Evolutionary conservation across 495 filamentous ascomycete genomes (phyloP), one percentile per base, ranked within the genome.

Genomic region (Clavariopsis aquatica): DNA sequence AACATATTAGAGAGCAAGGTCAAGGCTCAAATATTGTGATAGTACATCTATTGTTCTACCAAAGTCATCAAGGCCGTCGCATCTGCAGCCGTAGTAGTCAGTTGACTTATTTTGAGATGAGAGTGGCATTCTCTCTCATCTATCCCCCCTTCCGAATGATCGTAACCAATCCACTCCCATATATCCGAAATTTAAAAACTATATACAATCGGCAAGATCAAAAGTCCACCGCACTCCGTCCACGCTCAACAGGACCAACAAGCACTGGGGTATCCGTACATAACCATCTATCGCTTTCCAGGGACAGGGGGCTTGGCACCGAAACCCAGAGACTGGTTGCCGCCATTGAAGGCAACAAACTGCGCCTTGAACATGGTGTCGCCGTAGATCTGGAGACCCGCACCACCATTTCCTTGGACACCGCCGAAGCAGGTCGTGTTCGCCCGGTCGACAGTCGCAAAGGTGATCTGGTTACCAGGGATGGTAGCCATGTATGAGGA

Each of bases 331-430:
- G 76, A 75, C 70, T 77, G 79, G 64, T 85, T 84, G 6, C 85
- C 85, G 8, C 76, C 82, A 72, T 95, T 87, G 68, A 93, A 93
- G 19, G 88, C 88, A 22, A 90, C 88, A 72, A 91, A 93, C 68
- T 89, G 83, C 22, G 87, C 81, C 76, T 90, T 91, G 71, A 95
- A 85, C 71, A 95, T 87, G 62, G 89, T 82, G 69, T 93, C 90
- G 12, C 91, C 91, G 66, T 86, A 88, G 71, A 95, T 88, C 72
- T 91, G 85, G 63, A 90, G 69, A 2, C 72, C 74, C 15, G 80
- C 78, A 5, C 81, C 81, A 9, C 69, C 65, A 41, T 83, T 89
- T 13, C 78, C 91, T 70, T 78, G 72, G 9, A 73, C 57, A 29
- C 72, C 71, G 45, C 74, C 74, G 36, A 74, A 75, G 64, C 74